Evolutionary conservation across 2,329 filamentous ascomycete species (phyloP), one percentile per base, ranked within the genome.

Genomic region (Paecilomyces niveus): DNA sequence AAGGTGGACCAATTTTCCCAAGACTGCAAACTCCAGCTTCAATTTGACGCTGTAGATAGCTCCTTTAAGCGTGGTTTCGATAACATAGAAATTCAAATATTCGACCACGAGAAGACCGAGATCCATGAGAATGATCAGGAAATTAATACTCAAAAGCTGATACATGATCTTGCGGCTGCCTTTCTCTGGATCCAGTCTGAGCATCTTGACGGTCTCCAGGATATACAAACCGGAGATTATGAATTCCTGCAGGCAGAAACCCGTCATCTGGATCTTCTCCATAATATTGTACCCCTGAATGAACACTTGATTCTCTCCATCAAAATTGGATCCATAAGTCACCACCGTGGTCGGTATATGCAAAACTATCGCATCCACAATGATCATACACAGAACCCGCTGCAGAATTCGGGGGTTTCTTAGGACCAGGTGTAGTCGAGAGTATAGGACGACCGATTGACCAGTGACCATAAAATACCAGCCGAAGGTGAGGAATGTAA

Each of bases 181-280:
- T 22, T 68, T 67, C 56, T 78, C 72, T 21, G 74, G 73, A 59
- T 81, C 76, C 9, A 78, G 63, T 7, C 75, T 75, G 56, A 84
- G 72, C 58, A 83, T 75, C 77, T 75, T 78, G 58, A 80, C 68
- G 0, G 82, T 82, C 62, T 84, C 80, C 67, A 71, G 72, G 58
- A 85, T 83, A 66, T 83, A 85, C 21, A 83, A 70, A 0, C 73
- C 72, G 0, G 81, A 83, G 54, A 85, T 76, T 60, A 83, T 73
- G 55, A 80, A 74, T 59, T 85, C 83, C 63, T 85, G 83, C 11
- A 83, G 57, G 63, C 80, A 83, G 64, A 85, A 85, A 7, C 81
- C 73, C 5, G 80, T 81, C 66, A 84, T 79, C 64, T 85, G 81
- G 18, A 84, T 75, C 66, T 81, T 81, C 62, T 85, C 83, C 72